These are phyloP conservation scores for Venturia carpophila DNA, from an alignment of 2,329 filamentous ascomycete genomes.

Conservation along the genomic window DNA sequence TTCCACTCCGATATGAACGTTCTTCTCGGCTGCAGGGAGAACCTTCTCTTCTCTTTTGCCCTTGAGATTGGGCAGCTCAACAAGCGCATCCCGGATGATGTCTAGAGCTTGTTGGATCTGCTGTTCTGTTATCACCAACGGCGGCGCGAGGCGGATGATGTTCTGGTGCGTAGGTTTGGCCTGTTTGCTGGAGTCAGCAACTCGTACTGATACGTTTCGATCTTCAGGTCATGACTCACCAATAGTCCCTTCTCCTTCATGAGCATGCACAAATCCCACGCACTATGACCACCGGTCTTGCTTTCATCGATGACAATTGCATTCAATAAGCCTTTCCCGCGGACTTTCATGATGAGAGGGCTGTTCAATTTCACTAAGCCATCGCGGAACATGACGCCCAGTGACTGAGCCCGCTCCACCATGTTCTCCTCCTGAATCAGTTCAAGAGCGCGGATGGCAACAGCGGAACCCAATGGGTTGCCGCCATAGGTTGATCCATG, in stretches of 20 bases:
- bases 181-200: conserved; percentile 38
- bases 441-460: conserved; percentile 91
- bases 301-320: conserved; percentile 92
- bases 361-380: conserved; percentile 67
- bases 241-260: conserved; percentile 92
- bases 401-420: conserved; percentile 68
- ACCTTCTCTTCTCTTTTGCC: conserved; percentile 48
- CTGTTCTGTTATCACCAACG: conserved; percentile 84
- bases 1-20: conserved; percentile 52
- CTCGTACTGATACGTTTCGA: not conserved
- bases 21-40: conserved; percentile 53
- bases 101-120: conserved; percentile 69
- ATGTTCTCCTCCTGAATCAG: conserved; percentile 87
- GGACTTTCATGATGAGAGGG: conserved; percentile 71
- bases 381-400: conserved; percentile 77
- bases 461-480: conserved; percentile 89
- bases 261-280: conserved; percentile 94
- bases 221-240: conserved; percentile 46
- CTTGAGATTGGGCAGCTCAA: conserved; percentile 66
- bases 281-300: conserved; percentile 74
- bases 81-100: conserved; percentile 75
- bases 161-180: conserved; percentile 98
- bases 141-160: conserved; percentile 96
- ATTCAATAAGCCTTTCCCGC: conserved; percentile 91
- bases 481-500: conserved; percentile 98